Percentiles rank a stretch among this genome's conserved stretches.
Evolutionary conservation across 2,329 filamentous ascomycete species (phyloP).

Genomic region (Aspergillus sp.): DNA sequence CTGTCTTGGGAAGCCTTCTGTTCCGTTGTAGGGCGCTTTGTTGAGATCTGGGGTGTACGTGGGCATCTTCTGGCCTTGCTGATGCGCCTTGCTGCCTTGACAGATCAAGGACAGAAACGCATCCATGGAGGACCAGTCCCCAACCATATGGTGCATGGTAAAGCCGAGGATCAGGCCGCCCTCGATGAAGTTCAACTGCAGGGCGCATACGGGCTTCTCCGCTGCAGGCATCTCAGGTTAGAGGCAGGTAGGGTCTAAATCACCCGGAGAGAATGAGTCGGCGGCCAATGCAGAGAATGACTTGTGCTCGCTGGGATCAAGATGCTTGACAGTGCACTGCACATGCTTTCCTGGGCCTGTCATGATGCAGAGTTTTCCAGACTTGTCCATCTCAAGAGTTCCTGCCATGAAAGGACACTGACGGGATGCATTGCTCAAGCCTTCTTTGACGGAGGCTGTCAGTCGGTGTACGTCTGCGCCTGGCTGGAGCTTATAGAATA

Average conservation of each 20-base stretch:
- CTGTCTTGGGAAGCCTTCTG: constrained; percentile 4
- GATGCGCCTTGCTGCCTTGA: constrained; percentile 18
- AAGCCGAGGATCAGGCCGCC: constrained; percentile 20
- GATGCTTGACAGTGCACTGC: constrained; percentile 8
- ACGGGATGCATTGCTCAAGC: constrained; percentile 16
- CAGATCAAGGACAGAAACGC: constrained; percentile 21
- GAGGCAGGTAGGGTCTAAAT: constrained; percentile 11
- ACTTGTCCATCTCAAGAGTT: constrained; percentile 10
- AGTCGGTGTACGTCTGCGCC: constrained; percentile 8
- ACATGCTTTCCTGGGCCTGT: constrained; percentile 6
- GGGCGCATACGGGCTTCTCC: constrained; percentile 14
- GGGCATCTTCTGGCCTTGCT: constrained; percentile 13
- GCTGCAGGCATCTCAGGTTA: constrained; percentile 9
- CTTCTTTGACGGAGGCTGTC: constrained; percentile 16
- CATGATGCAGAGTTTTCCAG: constrained; percentile 16
- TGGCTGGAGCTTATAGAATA: constrained; percentile 20
- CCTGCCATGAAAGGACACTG: constrained; percentile 22
- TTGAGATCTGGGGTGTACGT: constrained; percentile 19
- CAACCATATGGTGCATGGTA: constrained; percentile 19
- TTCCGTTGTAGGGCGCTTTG: constrained; percentile 16
- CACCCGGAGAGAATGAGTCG: constrained; percentile 12
- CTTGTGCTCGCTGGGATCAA: constrained; percentile 10
- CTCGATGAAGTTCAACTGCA: constrained; percentile 22
- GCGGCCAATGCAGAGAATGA: constrained; percentile 11
- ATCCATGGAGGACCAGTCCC: constrained; percentile 24